Conservation (phyloP, 371 early-diverging fungal genomes). For the Mucor plumbeus region DNA sequence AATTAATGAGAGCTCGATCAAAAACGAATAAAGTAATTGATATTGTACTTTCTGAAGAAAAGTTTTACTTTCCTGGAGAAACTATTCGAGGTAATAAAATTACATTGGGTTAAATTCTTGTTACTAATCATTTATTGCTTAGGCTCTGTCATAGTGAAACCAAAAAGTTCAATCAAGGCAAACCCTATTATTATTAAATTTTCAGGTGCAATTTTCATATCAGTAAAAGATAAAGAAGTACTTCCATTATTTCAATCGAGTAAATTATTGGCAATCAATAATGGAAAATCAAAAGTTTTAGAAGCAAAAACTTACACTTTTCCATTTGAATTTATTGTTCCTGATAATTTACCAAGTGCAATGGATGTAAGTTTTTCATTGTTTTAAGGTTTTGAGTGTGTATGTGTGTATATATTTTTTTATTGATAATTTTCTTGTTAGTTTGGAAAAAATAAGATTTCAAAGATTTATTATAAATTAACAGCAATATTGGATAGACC, state of each 20-base stretch:
- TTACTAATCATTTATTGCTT: not conserved
- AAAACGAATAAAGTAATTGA: slow-evolving; percentile 30
- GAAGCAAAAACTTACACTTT: slow-evolving; percentile 45
- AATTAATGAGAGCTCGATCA: slow-evolving; percentile 16
- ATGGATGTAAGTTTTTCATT: slow-evolving; percentile 41
- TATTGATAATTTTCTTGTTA: not conserved
- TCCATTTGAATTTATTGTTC: slow-evolving; percentile 52
- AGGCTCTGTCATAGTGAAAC: slow-evolving; percentile 47
- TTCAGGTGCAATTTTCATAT: slow-evolving; percentile 36
- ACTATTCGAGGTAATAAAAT: slow-evolving; percentile 35
- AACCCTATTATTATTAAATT: slow-evolving; percentile 45
- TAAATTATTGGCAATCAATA: slow-evolving; percentile 29
- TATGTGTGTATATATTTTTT: not conserved
- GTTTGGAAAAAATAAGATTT: slow-evolving; percentile 42
- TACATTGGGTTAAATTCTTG: not conserved
- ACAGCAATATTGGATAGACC: slow-evolving; percentile 50
- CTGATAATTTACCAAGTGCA: slow-evolving; percentile 48
- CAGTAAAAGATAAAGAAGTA: slow-evolving; percentile 43
- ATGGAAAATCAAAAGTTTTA: slow-evolving; percentile 33
- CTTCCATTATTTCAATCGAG: slow-evolving; percentile 35
- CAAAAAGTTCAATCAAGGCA: slow-evolving; percentile 45
- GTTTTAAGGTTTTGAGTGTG: not conserved
- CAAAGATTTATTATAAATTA: slow-evolving; percentile 38
- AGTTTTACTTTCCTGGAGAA: slow-evolving; percentile 57
- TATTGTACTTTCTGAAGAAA: slow-evolving; percentile 51